phyloP scores from a whole-genome alignment of 164 flowering plant genomes.

The Vitis rupestris region DNA sequence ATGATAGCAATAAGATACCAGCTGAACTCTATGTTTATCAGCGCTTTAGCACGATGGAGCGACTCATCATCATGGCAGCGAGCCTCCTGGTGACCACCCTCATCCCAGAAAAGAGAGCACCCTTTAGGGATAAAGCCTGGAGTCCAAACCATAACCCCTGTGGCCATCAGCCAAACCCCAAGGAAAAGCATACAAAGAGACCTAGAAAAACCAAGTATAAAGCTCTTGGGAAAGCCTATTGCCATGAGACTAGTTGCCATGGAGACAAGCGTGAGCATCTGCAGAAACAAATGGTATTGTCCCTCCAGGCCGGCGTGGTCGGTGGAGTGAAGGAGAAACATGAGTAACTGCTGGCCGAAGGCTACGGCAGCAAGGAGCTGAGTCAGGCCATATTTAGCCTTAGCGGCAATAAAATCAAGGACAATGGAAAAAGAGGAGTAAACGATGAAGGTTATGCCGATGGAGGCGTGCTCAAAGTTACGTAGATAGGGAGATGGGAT shows the following conservation, averaged over 20 bases:
- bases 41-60: slow-evolving; percentile 18
- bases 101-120: slow-evolving; percentile 17
- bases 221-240: too few species aligned
- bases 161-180: too few species aligned
- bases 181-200: too few species aligned
- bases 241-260: too few species aligned
- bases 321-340: too few species aligned
- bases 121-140: slow-evolving; percentile 17
- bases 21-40: slow-evolving; percentile 18
- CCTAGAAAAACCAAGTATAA: too few species aligned
- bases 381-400: too few species aligned
- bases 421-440: slow-evolving; percentile 28
- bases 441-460: slow-evolving; percentile 30
- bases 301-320: too few species aligned
- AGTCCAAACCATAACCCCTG: slow-evolving; percentile 2
- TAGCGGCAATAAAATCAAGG: slow-evolving; percentile 16
- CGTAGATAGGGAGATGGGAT: slow-evolving; percentile 36
- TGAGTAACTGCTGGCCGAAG: too few species aligned
- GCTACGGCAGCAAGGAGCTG: too few species aligned
- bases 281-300: too few species aligned
- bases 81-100: slow-evolving; percentile 19
- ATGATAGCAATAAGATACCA: slow-evolving; percentile 14
- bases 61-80: slow-evolving; percentile 10
- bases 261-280: too few species aligned
- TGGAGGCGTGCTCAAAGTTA: slow-evolving; percentile 37